Conservation (phyloP, 1,284 basidiomycete genomes). For the Puccinia polysora region DNA sequence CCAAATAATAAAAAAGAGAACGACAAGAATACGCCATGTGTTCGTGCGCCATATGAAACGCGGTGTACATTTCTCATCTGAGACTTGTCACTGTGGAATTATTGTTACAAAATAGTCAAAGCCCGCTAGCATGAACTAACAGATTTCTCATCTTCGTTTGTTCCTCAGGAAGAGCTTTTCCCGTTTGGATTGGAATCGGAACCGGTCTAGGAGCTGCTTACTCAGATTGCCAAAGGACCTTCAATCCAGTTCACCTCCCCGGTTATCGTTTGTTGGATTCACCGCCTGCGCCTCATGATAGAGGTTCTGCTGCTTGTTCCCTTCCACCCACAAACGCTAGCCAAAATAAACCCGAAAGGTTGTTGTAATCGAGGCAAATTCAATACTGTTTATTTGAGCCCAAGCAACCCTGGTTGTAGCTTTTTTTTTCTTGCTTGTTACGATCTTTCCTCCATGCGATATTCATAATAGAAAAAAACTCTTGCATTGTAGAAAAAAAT, state of each 20-base stretch:
- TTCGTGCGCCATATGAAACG: too few species aligned
- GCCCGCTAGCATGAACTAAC: too few species aligned
- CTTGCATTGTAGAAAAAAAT: too few species aligned
- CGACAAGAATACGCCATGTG: not conserved
- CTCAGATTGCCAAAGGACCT: conserved; percentile 53
- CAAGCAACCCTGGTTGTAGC: too few species aligned
- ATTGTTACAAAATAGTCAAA: too few species aligned
- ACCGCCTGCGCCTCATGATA: not conserved
- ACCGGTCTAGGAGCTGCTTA: conserved; percentile 52
- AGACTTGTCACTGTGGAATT: too few species aligned
- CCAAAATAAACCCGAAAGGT: not conserved
- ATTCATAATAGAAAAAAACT: too few species aligned
- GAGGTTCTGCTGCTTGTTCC: not conserved
- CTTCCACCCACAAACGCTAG: not conserved
- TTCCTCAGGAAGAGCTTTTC: conserved; percentile 51
- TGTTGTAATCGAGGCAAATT: too few species aligned
- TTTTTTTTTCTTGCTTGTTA: too few species aligned
- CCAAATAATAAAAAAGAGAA: not conserved
- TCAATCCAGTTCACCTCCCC: conserved; percentile 53
- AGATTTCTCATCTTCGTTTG: not conserved
- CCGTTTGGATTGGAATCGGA: conserved; percentile 53
- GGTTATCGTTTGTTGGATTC: conserved; percentile 51
- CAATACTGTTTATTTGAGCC: too few species aligned
- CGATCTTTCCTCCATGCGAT: too few species aligned
- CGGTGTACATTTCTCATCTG: too few species aligned